phyloP scores from a whole-genome alignment of 306 rosid species.

The Sesbania bispinosa region DNA sequence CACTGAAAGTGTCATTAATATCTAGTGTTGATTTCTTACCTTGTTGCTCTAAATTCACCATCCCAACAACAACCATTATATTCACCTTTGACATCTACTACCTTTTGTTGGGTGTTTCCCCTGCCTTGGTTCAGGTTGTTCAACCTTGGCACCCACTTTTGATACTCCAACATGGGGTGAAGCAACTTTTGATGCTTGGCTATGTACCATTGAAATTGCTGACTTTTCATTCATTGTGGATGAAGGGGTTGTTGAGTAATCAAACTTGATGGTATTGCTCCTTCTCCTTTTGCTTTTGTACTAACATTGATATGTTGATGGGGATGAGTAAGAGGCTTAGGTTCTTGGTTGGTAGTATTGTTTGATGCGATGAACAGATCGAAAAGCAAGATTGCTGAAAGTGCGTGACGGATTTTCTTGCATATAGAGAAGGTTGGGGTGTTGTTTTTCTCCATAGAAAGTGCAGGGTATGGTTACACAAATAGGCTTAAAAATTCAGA shows the following conservation, averaged over 20 bases:
- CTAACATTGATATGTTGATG: conserved; percentile 16
- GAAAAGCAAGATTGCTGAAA: conserved; percentile 28
- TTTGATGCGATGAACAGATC: conserved; percentile 23
- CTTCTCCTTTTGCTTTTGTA: neutral
- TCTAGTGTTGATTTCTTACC: conserved; percentile 25
- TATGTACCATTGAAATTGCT: neutral
- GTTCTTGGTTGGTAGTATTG: neutral
- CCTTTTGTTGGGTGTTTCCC: neutral
- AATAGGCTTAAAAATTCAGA: neutral
- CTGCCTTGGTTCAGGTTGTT: neutral
- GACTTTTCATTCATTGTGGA: neutral
- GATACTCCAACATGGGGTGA: conserved; percentile 11
- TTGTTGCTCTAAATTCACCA: neutral
- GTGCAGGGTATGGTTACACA: neutral
- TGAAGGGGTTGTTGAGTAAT: conserved; percentile 21
- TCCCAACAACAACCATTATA: neutral
- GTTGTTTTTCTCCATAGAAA: conserved; percentile 34
- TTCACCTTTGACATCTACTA: neutral
- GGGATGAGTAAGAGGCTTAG: neutral
- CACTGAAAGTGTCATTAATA: conserved; percentile 26
- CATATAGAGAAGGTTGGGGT: conserved; percentile 36
- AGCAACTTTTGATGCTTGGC: neutral
- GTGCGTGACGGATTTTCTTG: conserved; percentile 43
- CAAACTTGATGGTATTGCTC: conserved; percentile 32
- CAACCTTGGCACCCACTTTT: neutral